Base-by-base conservation (phyloP, 192 early-diverging fungal species). In the Martensiomyces pterosporus region DNA sequence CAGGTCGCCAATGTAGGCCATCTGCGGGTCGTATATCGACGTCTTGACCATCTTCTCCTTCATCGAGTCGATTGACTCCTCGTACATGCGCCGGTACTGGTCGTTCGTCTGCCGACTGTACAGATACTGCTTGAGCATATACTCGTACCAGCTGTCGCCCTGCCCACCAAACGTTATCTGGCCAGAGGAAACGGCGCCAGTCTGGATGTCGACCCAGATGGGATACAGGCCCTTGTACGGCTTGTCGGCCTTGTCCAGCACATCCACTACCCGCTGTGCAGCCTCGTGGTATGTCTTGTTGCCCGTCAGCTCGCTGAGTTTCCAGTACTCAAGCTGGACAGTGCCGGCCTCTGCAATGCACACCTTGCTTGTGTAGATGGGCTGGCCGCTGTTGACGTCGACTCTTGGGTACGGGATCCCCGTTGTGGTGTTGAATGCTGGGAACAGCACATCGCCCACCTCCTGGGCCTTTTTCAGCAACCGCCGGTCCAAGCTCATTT, bases 261-360 rank as follows among this genome's bases (percentile, higher is more conserved):
- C 44, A 33, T 87, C 67, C n/a, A 77, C 79, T 14, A 80, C 70
- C 17, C 66, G 55, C 47, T 79, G 76, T n/a, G 77, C 84, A 1
- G 57, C 35, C 17, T 65, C 32, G 38, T 85, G 80, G 55, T 87
- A 94, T 2, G 50, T 66, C 14, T 79, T 74, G 43, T 91, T 71
- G 2, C 83, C 84, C 8, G 89, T 90, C 6, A 93, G 75, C 49
- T 88, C 74, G 7, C 85, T 86, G 16, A 94, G 77, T 35, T 88
- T 85, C 59, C 81, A 80, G 53, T 89, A 86, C 67, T 94, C 92
- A 16, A 94, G 67, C 47, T 91, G 86, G 32, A 92, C 60, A 0
- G 87, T 83, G 32, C 90, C 91, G 33, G 83, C 49, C 52, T 90
- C 85, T 29, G 88, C 82, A 22, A 90, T 52, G 19, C 60, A 55